These are phyloP conservation scores for Rhododendron williamsianum DNA, from an alignment of 148 eudicot species.

Conservation along the genomic window DNA sequence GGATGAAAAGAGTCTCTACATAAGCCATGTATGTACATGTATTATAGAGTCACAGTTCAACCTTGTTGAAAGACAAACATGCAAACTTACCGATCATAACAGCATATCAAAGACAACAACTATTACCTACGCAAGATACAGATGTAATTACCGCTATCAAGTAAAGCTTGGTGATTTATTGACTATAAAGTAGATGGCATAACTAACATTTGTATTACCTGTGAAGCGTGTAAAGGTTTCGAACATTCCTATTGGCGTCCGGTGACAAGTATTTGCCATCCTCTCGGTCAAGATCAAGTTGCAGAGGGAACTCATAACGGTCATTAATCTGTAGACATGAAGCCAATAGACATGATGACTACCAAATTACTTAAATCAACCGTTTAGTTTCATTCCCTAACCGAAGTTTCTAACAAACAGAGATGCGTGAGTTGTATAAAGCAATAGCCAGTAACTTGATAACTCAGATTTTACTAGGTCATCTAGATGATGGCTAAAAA, in stretches of 20 bases:
- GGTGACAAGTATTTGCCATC: slow-evolving; percentile 88
- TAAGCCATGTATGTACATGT: background rate
- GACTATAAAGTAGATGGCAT: background rate
- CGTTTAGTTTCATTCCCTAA: background rate
- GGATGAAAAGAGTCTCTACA: background rate
- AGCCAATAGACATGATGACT: background rate
- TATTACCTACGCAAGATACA: background rate
- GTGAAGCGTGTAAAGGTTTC: slow-evolving; percentile 86
- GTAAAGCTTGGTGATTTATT: background rate
- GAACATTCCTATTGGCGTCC: slow-evolving; percentile 77
- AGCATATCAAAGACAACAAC: background rate
- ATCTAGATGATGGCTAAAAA: background rate
- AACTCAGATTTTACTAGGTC: background rate
- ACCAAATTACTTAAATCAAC: background rate
- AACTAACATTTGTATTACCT: slow-evolving; percentile 38
- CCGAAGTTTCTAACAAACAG: background rate
- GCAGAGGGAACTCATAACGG: slow-evolving; percentile 89
- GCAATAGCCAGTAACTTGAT: background rate
- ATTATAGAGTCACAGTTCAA: background rate
- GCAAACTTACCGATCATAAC: background rate
- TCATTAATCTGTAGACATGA: slow-evolving; percentile 64
- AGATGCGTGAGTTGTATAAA: background rate
- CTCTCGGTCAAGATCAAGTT: slow-evolving; percentile 93
- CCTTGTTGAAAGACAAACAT: background rate
- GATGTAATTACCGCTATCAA: background rate